These are phyloP conservation scores for Fusarium algeriense DNA, from an alignment of 2,329 filamentous ascomycete genomes.

Conservation along the genomic window DNA sequence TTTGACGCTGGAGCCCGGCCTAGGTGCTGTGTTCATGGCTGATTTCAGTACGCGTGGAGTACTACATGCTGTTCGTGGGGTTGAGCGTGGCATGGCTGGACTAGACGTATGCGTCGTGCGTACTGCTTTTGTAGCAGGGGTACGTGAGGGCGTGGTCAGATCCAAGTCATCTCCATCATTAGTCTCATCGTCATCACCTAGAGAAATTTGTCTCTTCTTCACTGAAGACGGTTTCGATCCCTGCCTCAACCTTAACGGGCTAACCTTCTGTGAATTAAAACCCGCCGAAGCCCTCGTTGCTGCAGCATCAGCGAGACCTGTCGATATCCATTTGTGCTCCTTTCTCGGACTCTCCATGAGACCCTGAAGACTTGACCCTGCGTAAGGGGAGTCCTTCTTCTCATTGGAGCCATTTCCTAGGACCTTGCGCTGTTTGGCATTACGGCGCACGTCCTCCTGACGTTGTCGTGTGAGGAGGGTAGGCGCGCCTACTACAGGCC, in stretches of 20 bases:
- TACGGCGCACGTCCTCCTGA: conserved; percentile 35
- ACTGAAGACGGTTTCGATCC: background rate
- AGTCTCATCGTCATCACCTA: conserved; percentile 35
- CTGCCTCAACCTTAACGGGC: conserved; percentile 20
- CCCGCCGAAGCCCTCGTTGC: conserved; percentile 48
- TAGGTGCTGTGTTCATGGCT: conserved; percentile 14
- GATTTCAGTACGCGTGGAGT: conserved; percentile 28
- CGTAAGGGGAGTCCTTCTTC: conserved; percentile 40
- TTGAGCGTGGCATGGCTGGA: conserved; percentile 21
- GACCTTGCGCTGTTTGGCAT: conserved; percentile 44
- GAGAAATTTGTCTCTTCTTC: conserved; percentile 30
- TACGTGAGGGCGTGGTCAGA: conserved; percentile 33
- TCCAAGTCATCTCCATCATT: conserved; percentile 32
- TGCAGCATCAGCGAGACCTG: conserved; percentile 32
- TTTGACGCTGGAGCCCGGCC: background rate
- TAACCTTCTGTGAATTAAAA: conserved; percentile 39
- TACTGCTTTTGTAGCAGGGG: conserved; percentile 9
- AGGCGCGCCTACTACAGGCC: conserved; percentile 61
- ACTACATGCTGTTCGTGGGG: conserved; percentile 20
- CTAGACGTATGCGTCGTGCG: conserved; percentile 14
- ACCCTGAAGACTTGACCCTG: conserved; percentile 54
- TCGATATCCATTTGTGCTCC: conserved; percentile 47
- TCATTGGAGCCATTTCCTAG: conserved; percentile 13
- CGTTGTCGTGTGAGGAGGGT: conserved; percentile 45
- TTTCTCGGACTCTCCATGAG: conserved; percentile 59